Conservation (phyloP, 2,329 filamentous ascomycete genomes). For the Sporothrix luriei region DNA sequence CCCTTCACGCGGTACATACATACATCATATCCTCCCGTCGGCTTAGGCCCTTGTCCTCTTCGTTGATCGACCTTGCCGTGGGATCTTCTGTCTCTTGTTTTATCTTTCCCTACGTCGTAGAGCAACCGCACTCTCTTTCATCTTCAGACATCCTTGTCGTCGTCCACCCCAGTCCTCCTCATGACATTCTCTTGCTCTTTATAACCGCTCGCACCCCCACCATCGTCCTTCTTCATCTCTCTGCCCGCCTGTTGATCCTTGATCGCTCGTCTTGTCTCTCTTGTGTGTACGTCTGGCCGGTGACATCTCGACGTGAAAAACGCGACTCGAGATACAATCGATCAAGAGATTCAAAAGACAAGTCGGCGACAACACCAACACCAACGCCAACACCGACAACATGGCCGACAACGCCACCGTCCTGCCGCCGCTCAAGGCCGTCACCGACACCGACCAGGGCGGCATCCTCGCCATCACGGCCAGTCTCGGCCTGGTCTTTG, state of each 20-base stretch:
- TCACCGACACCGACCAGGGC: slow-evolving; percentile 46
- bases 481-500: slow-evolving; percentile 45
- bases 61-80: slow-evolving; percentile 12
- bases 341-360: background rate
- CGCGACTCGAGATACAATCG: background rate
- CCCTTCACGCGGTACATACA: background rate
- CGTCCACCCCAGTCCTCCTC: background rate
- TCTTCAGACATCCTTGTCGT: background rate
- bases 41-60: background rate
- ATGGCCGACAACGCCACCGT: slow-evolving; percentile 33
- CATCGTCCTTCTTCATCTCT: background rate
- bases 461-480: slow-evolving; percentile 48
- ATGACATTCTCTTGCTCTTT: background rate
- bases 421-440: slow-evolving; percentile 43
- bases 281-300: background rate
- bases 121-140: background rate
- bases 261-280: background rate
- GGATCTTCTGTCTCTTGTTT: background rate
- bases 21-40: background rate
- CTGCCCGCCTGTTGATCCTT: background rate
- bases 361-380: background rate
- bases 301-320: background rate
- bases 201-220: background rate
- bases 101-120: background rate
- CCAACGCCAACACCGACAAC: background rate